Conservation (phyloP, 2,329 filamentous ascomycete species). For the Alternaria arbusti region DNA sequence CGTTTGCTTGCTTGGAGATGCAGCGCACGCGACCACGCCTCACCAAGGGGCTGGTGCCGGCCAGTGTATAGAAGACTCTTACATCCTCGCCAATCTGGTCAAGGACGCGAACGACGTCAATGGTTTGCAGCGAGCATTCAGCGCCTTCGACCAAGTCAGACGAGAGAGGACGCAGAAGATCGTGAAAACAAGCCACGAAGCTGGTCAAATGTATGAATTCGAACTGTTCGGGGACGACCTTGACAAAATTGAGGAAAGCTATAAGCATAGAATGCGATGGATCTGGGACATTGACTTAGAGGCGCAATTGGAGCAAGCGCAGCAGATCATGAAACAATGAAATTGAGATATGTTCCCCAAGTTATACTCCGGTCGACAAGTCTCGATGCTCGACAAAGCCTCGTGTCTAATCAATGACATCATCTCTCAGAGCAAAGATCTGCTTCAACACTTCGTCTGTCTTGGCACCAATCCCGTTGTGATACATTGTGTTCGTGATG, state of each 20-base stretch:
- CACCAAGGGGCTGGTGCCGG: constrained; percentile 64
- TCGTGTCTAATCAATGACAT: constrained; percentile 60
- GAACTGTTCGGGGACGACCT: constrained; percentile 48
- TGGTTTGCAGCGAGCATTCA: constrained; percentile 44
- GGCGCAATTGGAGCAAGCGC: constrained; percentile 42
- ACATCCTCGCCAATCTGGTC: constrained; percentile 37
- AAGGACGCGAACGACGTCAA: constrained; percentile 35
- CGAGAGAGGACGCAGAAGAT: constrained; percentile 37
- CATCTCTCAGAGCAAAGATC: constrained; percentile 78
- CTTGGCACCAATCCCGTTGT: constrained; percentile 78
- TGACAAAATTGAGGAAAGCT: constrained; percentile 44
- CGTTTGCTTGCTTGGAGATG: constrained; percentile 62
- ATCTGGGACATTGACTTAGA: constrained; percentile 52
- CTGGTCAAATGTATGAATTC: constrained; percentile 50
- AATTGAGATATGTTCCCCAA: not conserved
- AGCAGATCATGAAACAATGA: constrained; percentile 27
- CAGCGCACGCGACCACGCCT: constrained; percentile 63
- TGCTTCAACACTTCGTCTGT: constrained; percentile 77
- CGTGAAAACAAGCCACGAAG: constrained; percentile 38
- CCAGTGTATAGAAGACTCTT: constrained; percentile 63
- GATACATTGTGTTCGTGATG: constrained; percentile 86
- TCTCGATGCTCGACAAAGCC: not conserved
- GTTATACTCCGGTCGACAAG: not conserved
- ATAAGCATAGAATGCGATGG: constrained; percentile 45
- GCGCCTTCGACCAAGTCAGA: constrained; percentile 37